phyloP scores from a whole-genome alignment of 164 flowering plant genomes.

The Stephania cephalantha region DNA sequence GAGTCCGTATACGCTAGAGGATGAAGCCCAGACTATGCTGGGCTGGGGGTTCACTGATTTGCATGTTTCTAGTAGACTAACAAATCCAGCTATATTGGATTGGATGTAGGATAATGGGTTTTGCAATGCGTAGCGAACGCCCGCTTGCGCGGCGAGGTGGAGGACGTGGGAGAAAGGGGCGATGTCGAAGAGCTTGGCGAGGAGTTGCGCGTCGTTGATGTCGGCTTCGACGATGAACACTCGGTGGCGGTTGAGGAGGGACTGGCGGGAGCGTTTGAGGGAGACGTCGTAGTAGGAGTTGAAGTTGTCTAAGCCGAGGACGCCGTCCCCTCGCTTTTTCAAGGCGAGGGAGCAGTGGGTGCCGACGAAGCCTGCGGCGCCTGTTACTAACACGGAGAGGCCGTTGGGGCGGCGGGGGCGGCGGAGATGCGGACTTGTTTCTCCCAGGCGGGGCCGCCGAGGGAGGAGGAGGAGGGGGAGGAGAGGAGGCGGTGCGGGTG shows the following conservation, averaged over 20 bases:
- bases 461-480: slow-evolving; percentile 21
- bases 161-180: slow-evolving; percentile 83
- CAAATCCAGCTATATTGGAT: slow-evolving; percentile 84
- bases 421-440: slow-evolving; percentile 52
- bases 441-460: slow-evolving; percentile 41
- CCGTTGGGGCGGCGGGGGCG: slow-evolving; percentile 49
- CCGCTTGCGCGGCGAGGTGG: slow-evolving; percentile 93
- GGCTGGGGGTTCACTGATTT: slow-evolving; percentile 79
- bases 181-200: slow-evolving; percentile 65
- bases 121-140: slow-evolving; percentile 90
- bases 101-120: slow-evolving; percentile 77
- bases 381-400: slow-evolving; percentile 48
- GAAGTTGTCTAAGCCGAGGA: slow-evolving; percentile 83
- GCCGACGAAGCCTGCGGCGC: slow-evolving; percentile 60
- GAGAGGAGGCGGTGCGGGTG: slow-evolving; percentile 37
- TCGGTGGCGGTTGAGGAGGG: slow-evolving; percentile 38
- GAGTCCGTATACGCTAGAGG: slow-evolving; percentile 89
- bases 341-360: slow-evolving; percentile 60
- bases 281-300: slow-evolving; percentile 79
- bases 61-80: slow-evolving; percentile 58
- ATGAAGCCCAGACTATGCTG: slow-evolving; percentile 86
- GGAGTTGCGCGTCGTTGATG: slow-evolving; percentile 51
- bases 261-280: slow-evolving; percentile 64
- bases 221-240: slow-evolving; percentile 79
- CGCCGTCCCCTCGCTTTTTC: slow-evolving; percentile 90